These are phyloP conservation scores for Bruguiera sexangula DNA, from an alignment of 345 rosid genomes.

Conservation along the genomic window DNA sequence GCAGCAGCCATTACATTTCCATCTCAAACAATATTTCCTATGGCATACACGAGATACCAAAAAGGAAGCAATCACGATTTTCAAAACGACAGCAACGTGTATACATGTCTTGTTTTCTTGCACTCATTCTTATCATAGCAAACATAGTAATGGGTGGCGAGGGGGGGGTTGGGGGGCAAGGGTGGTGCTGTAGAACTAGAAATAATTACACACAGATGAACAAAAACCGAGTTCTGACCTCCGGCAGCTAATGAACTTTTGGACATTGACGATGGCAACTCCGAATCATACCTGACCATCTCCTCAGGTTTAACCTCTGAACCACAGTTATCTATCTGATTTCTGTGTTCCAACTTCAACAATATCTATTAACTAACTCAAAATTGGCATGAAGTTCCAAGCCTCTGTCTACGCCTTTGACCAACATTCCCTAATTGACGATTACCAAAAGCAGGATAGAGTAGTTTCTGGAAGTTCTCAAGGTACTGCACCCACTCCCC, in stretches of 20 bases:
- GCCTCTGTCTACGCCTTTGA: conserved; percentile 56
- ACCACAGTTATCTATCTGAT: background rate
- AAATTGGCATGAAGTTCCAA: conserved; percentile 65
- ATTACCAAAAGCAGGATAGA: conserved; percentile 34
- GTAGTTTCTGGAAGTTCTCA: conserved; percentile 45
- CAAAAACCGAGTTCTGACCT: conserved; percentile 6
- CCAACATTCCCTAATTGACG: conserved; percentile 29
- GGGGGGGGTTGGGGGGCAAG: too few species aligned
- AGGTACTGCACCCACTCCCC: conserved; percentile 51
- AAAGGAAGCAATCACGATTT: background rate
- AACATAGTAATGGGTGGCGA: background rate
- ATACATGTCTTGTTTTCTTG: background rate
- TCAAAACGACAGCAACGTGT: background rate
- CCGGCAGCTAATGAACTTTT: background rate
- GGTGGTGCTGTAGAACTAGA: too few species aligned
- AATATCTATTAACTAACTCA: conserved; percentile 16
- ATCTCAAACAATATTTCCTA: background rate
- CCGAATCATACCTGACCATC: conserved; percentile 4
- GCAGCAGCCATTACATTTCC: too few species aligned
- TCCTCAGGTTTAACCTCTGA: background rate
- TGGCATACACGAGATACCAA: background rate
- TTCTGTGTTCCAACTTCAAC: conserved; percentile 4
- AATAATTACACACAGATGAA: background rate
- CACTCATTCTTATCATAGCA: background rate
- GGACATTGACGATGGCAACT: conserved; percentile 1